Evolutionary conservation across 2,329 filamentous ascomycete species (phyloP).

Genomic region (Sporothrix phasma): DNA sequence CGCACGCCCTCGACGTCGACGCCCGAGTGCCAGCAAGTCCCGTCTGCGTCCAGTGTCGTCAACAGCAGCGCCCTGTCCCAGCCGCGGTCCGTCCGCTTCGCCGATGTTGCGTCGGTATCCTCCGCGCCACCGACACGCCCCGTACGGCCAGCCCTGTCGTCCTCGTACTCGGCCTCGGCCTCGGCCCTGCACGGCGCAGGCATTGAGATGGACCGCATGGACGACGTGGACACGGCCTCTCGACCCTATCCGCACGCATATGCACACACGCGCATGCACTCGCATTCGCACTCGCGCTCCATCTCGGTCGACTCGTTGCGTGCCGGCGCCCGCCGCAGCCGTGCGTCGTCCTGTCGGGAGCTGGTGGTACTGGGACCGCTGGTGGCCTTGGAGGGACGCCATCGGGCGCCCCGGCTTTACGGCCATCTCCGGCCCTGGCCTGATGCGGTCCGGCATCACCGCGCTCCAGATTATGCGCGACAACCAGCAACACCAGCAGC

Average conservation of each 20-base stretch:
- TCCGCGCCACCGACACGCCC: background rate
- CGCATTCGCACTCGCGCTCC: slow-evolving; percentile 5
- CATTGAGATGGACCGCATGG: slow-evolving; percentile 8
- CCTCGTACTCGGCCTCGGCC: background rate
- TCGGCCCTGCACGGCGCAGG: background rate
- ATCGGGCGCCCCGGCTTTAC: background rate
- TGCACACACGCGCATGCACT: slow-evolving; percentile 1
- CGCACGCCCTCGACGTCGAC: background rate
- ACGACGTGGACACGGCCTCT: slow-evolving; percentile 32
- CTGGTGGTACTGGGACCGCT: background rate
- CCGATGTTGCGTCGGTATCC: background rate
- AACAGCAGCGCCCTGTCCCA: background rate
- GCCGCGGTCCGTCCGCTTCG: slow-evolving; percentile 1
- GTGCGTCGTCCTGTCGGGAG: background rate
- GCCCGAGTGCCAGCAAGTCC: background rate
- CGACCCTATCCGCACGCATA: slow-evolving; percentile 48
- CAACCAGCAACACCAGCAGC: slow-evolving; percentile 2
- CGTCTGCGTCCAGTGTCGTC: background rate
- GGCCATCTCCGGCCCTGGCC: background rate
- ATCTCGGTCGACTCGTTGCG: background rate
- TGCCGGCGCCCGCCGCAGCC: background rate
- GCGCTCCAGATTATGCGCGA: slow-evolving; percentile 15
- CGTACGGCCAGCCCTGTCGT: background rate
- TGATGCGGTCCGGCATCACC: slow-evolving; percentile 15
- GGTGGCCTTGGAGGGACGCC: background rate